phyloP scores from a whole-genome alignment of 768 basidiomycete species.

The Mycena filopes region DNA sequence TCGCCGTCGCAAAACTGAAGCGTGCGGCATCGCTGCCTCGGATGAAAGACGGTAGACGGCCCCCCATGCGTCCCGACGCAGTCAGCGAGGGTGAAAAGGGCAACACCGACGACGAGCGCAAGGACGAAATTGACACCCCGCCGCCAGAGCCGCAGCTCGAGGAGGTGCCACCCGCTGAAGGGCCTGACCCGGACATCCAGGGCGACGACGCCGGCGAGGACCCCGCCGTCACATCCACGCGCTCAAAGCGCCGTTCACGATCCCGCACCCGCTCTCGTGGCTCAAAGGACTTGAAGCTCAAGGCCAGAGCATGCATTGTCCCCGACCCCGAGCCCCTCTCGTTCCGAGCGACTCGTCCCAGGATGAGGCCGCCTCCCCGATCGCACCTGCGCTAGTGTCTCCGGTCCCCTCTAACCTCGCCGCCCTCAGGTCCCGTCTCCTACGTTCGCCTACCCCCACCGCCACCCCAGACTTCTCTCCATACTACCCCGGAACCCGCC shows the following conservation, averaged over 20 bases:
- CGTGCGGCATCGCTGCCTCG: conserved; percentile 92
- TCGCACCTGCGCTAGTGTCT: conserved; percentile 47
- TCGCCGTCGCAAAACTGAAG: conserved; percentile 89
- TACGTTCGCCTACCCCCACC: conserved; percentile 64
- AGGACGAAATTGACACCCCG: conserved; percentile 43
- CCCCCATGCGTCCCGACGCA: conserved; percentile 86
- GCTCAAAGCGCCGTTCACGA: conserved; percentile 74
- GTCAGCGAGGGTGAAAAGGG: conserved; percentile 84
- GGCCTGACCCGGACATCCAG: conserved; percentile 42
- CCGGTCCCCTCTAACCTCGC: conserved; percentile 64
- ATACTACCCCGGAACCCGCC: conserved; percentile 73
- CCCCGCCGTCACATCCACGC: conserved; percentile 55
- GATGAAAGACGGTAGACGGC: conserved; percentile 90
- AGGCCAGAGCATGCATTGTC: conserved; percentile 62
- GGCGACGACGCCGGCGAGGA: conserved; percentile 48
- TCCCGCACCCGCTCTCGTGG: conserved; percentile 84
- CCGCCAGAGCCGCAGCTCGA: conserved; percentile 33
- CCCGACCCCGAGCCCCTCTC: conserved; percentile 53
- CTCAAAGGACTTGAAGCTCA: conserved; percentile 79
- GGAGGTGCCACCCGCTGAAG: conserved; percentile 48
- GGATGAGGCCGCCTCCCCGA: conserved; percentile 62
- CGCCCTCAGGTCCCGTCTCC: conserved; percentile 58
- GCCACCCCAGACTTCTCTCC: conserved; percentile 62
- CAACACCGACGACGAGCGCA: conserved; percentile 51
- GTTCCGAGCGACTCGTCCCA: conserved; percentile 77